These are phyloP conservation scores for Macroventuria anomochaeta DNA, from an alignment of 2,329 filamentous ascomycete species.

Conservation along the genomic window DNA sequence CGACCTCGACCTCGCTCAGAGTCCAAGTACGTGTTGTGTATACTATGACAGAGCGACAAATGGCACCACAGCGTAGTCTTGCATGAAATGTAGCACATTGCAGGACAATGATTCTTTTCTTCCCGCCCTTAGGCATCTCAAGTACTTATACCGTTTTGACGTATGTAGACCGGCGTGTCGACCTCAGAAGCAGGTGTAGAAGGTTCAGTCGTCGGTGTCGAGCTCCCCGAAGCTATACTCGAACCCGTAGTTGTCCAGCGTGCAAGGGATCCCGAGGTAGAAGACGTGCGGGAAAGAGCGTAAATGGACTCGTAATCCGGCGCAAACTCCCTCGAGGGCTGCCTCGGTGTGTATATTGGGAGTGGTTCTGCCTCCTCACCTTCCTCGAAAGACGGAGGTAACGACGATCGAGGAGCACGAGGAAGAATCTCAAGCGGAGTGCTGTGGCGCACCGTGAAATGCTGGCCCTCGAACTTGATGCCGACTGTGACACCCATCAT, in stretches of 20 bases:
- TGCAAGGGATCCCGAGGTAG: slow-evolving; percentile 21
- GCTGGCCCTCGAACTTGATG: slow-evolving; percentile 35
- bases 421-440: slow-evolving; percentile 42
- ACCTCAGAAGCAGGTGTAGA: slow-evolving; percentile 23
- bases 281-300: slow-evolving; percentile 26
- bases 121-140: neutral
- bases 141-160: neutral
- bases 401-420: slow-evolving; percentile 22
- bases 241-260: slow-evolving; percentile 20
- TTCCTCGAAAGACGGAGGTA: slow-evolving; percentile 21
- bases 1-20: too few species aligned
- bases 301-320: slow-evolving; percentile 42
- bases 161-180: slow-evolving; percentile 6
- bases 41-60: too few species aligned
- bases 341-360: slow-evolving; percentile 38
- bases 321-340: slow-evolving; percentile 38
- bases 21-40: too few species aligned
- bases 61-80: too few species aligned
- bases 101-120: neutral
- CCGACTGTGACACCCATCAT: slow-evolving; percentile 35
- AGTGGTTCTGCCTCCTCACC: slow-evolving; percentile 39
- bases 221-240: slow-evolving; percentile 15
- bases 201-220: slow-evolving; percentile 12
- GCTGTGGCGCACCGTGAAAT: slow-evolving; percentile 35
- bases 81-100: too few species aligned